phyloP scores from a whole-genome alignment of 352 stramenopile genomes.

The Phytophthora megakarya region DNA sequence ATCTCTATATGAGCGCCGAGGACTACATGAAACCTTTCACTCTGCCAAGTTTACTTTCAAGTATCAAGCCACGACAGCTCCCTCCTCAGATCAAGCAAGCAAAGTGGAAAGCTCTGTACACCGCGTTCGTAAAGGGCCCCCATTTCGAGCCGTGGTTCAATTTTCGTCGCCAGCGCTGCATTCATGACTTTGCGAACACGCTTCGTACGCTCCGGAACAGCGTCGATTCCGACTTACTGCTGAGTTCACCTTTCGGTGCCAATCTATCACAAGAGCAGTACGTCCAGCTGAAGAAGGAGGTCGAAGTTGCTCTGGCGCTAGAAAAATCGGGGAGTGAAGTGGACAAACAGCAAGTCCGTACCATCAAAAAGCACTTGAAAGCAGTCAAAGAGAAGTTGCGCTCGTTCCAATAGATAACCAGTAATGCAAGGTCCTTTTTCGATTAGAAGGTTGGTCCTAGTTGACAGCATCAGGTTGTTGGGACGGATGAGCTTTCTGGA shows the following conservation, averaged over 20 bases:
- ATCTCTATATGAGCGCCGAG: conserved; percentile 71
- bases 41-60: conserved; percentile 55
- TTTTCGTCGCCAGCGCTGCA: conserved; percentile 68
- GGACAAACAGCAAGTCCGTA: conserved; percentile 48
- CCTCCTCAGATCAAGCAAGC: conserved; percentile 61
- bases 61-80: conserved; percentile 58
- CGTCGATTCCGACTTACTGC: conserved; percentile 40
- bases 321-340: conserved; percentile 42
- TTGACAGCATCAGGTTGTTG: conserved; percentile 70
- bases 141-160: conserved; percentile 83
- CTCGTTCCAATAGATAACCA: conserved; percentile 28
- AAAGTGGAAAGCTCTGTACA: conserved; percentile 79
- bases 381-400: conserved; percentile 52
- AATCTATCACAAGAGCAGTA: conserved; percentile 54
- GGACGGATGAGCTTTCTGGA: conserved; percentile 81
- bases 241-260: conserved; percentile 50
- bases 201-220: conserved; percentile 57
- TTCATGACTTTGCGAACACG: conserved; percentile 67
- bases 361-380: conserved; percentile 52
- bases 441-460: no score
- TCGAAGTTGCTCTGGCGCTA: conserved; percentile 45
- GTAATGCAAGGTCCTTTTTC: no score
- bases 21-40: conserved; percentile 81
- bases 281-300: conserved; percentile 48
- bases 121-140: conserved; percentile 65